Evolutionary conservation across 73 alveolate genomes (phyloP), one percentile per base, ranked within the genome.

Genomic region (Paramecium tetraurelia): DNA sequence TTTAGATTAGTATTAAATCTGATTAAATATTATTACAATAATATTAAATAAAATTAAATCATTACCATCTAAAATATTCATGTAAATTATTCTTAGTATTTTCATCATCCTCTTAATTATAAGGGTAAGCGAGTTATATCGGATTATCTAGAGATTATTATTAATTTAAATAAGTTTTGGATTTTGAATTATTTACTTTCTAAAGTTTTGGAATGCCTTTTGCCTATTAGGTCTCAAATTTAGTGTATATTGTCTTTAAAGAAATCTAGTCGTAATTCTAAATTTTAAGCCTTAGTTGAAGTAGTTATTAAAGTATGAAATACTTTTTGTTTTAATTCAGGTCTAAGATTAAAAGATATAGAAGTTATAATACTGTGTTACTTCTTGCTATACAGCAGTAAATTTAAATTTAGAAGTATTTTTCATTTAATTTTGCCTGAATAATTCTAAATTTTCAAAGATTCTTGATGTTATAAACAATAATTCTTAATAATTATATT

Each of bases 21-120:
- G 48, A 40, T 40, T 3, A 40, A 40, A 7, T 40, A 40, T 40
- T 53, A 53, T 53, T 53, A n/a, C 33, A 53, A n/a, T 18, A 53
- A 16, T n/a, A 53, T 53, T 53, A 7, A 53, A n/a, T 50, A 12
- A n/a, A 53, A 48, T 4, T 53, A 1, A 40, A 53, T 53, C 69
- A 53, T 53, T 53, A 53, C 53, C 84, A 63, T 72, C 31, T 72
- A 80, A 80, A 80, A 46, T 80, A 80, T 20, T 80, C 33, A 38
- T 29, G 20, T 18, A 80, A 8, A 8, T 20, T 48, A 29, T 80
- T 48, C 0, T 80, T 8, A 12, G 90, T 43, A 0, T 44, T 5
- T 80, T 40, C 90, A 43, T 80, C 90, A 80, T 44, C n/a, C 16
- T 44, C 90, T 22, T 80, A 80, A 80, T 80, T 58, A 22, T 80